A percentile compares a stretch with the other conserved stretches of the same genome.
Evolutionary conservation across 192 early-diverging fungal genomes (phyloP).

Genomic region (Thoreauomyces humboldtii): DNA sequence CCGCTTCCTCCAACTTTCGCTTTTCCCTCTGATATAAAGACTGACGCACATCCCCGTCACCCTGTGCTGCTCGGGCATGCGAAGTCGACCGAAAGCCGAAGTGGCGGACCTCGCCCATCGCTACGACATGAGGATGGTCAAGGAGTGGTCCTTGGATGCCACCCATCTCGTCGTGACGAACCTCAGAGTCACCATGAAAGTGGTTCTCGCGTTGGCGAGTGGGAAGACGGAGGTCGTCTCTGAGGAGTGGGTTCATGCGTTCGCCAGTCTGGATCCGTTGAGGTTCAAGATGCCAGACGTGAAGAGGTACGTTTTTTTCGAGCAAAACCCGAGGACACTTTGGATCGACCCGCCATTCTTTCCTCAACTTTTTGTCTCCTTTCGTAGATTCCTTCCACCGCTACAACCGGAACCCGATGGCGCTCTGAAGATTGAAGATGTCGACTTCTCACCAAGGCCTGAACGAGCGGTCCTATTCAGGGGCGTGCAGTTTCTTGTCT

Average conservation of each 20-base stretch:
- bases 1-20: too few relatives aligned
- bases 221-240: conserved; percentile 8
- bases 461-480: too few relatives aligned
- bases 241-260: conserved; percentile 12
- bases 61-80: conserved; percentile 16
- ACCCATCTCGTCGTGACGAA: conserved; percentile 19
- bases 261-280: neutral
- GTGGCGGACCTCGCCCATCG: too few relatives aligned
- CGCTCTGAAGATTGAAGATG: too few relatives aligned
- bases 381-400: too few relatives aligned
- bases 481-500: conserved; percentile 3
- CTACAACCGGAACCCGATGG: too few relatives aligned
- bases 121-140: conserved; percentile 1
- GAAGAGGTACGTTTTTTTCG: conserved; percentile 5
- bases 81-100: too few relatives aligned
- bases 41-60: conserved; percentile 9
- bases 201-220: conserved; percentile 10
- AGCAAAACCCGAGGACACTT: neutral
- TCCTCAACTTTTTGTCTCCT: too few relatives aligned
- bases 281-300: conserved; percentile 13
- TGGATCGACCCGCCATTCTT: neutral
- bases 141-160: conserved; percentile 10
- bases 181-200: conserved; percentile 21
- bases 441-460: too few relatives aligned
- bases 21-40: too few relatives aligned